Evolutionary conservation across 306 rosid species (phyloP).

Genomic region (Alnus rubra): DNA sequence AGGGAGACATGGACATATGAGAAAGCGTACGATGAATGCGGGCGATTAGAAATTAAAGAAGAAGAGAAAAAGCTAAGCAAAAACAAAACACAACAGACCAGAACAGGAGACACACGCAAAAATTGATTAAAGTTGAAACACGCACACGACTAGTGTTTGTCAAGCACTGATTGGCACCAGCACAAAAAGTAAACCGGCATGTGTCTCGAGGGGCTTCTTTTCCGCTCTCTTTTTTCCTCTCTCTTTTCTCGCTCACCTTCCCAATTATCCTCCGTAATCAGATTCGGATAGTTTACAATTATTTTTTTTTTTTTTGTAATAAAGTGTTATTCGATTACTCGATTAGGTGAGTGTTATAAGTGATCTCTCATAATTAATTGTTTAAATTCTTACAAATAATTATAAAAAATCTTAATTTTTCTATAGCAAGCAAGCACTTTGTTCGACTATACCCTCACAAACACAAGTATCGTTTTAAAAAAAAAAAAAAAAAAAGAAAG

Average conservation of each 20-base stretch:
- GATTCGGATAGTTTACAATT: too few relatives aligned
- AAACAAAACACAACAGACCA: conserved; percentile 35
- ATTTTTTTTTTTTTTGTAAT: too few relatives aligned
- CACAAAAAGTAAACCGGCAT: conserved; percentile 36
- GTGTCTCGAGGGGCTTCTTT: conserved; percentile 29
- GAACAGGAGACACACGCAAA: conserved; percentile 36
- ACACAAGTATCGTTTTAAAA: too few relatives aligned
- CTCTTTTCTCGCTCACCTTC: background rate
- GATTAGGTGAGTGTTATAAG: too few relatives aligned
- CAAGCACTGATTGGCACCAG: conserved; percentile 30
- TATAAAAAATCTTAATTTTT: too few relatives aligned
- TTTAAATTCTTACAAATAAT: too few relatives aligned
- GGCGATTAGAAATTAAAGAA: conserved; percentile 54
- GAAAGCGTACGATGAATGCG: conserved; percentile 72
- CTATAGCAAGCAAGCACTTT: too few relatives aligned
- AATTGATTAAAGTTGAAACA: conserved; percentile 38
- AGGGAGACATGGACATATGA: conserved; percentile 60
- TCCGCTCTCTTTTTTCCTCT: background rate
- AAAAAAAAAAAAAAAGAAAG: too few relatives aligned
- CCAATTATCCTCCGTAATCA: too few relatives aligned
- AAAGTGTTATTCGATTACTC: too few relatives aligned
- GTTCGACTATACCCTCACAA: too few relatives aligned
- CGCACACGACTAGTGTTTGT: conserved; percentile 24
- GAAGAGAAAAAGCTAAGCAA: background rate
- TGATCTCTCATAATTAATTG: too few relatives aligned